phyloP scores from a whole-genome alignment of 139 green algal species.

The Penium margaritaceum region DNA sequence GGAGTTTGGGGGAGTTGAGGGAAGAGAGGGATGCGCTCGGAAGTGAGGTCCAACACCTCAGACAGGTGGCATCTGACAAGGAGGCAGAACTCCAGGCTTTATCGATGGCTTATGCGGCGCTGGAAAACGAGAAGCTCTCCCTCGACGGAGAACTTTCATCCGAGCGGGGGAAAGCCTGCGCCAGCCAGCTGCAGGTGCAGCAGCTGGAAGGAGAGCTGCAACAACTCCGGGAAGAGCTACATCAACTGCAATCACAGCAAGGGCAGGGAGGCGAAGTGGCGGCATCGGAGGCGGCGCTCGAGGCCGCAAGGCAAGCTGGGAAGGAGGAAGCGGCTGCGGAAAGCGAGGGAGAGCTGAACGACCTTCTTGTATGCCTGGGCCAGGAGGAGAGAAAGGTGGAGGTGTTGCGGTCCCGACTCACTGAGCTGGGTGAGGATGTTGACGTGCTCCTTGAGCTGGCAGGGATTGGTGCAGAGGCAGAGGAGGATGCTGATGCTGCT shows the following conservation, averaged over 20 bases:
- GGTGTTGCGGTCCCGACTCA: constrained; percentile 50
- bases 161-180: too few relatives aligned
- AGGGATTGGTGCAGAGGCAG: constrained; percentile 45
- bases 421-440: constrained; percentile 59
- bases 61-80: constrained; percentile 24
- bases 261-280: not conserved
- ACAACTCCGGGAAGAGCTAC: too few relatives aligned
- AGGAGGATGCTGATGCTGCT: too few relatives aligned
- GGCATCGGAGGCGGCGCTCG: not conserved
- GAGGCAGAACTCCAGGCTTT: constrained; percentile 51
- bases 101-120: constrained; percentile 63
- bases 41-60: constrained; percentile 45
- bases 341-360: constrained; percentile 62
- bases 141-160: too few relatives aligned
- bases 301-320: constrained; percentile 39
- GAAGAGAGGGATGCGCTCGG: too few relatives aligned
- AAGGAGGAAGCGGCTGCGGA: constrained; percentile 50
- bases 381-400: constrained; percentile 55
- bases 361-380: constrained; percentile 80
- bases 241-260: too few relatives aligned
- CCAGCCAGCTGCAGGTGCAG: constrained; percentile 1
- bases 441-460: constrained; percentile 60
- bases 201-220: constrained; percentile 15
- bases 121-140: constrained; percentile 56
- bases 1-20: too few relatives aligned